Evolutionary conservation across 768 basidiomycete genomes (phyloP), one percentile per base, ranked within the genome.

Genomic region (Suillus lakei): DNA sequence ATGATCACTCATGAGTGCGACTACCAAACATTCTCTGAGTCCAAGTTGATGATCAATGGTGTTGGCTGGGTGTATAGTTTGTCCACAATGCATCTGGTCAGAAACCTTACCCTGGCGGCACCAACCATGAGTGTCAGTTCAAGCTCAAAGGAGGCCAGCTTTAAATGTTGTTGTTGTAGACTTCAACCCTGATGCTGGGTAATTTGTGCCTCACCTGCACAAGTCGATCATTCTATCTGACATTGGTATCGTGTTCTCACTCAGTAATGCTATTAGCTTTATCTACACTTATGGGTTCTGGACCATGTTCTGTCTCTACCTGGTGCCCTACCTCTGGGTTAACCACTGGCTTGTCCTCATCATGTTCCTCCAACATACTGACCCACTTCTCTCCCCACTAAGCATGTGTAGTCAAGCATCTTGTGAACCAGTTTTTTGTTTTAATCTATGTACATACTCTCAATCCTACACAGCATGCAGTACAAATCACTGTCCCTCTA

Each of bases 311-410:
- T 84, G 86, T 67, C 79, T 91, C 68, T 99, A 98, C 77, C 76
- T 92, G 62, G 84, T 93, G n/a, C 95, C 96, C 60, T 99, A 98
- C 81, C 84, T 99, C 67, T 95, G 92, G 91, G 88, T 91, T 61
- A 94, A 94, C 83, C 93, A 95, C 84, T 97, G 95, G 95, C 85
- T 98, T 62, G 94, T 98, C 64, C 73, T 95, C 72, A 97, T 98
- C 82, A 97, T 95, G 23, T 98, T 95, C 91, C 84, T 98, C 60
- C 97, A 99, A 82, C 97, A 99, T 84, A 98, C 96, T 71, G 97
- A 98, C 80, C 95, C 96, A 28, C 78, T 91, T 55, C 87, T 99
- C 51, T n/a, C 96, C 96, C 61, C 97, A 98, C 80, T 98, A 98
- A n/a, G n/a, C n/a, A n/a, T n/a, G n/a, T n/a, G n/a, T n/a, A n/a